Base-by-base conservation (phyloP, 345 rosid species). In the Arabidopsis arenosa region DNA sequence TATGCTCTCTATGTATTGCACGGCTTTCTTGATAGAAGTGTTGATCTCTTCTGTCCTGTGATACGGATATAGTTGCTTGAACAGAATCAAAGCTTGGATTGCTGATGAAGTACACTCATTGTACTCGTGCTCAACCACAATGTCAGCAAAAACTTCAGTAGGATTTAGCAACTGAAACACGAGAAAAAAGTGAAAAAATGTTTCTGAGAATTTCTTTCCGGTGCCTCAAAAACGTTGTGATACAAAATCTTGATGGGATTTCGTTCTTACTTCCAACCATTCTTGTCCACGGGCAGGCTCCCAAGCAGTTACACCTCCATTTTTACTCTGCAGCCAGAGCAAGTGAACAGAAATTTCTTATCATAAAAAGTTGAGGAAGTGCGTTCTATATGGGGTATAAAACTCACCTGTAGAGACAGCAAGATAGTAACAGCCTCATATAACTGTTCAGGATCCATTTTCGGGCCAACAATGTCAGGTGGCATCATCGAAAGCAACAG, bases 401-500 rank as follows among this genome's bases (percentile, higher is more conserved):
- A 56, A 43, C 54, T 79, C 57, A 87, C 95, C 80, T 88, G 93
- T 43, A 85, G 58, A 49, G 97, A 88, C 5, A 89, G 80, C 8
- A 91, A 54, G 59, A 89, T 70, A 68, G 79, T 77, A 74, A 91
- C 93, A 30, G 91, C 73, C 78, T 91, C 88, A 28, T 78, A 83
- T 28, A 89, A 52, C 8, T 73, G 75, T 48, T 80, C 81, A 0
- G 90, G 83, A 54, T 89, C 84, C 83, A 89, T 75, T 73, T 78
- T 82, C 32, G 78, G 73, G 13, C 97, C 97, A 61, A 89, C 90
- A 58, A 85, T 80, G 30, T 86, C 87, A 5, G 89, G 80, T 54
- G 97, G 88, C 91, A 91, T 82, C 86, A 80, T 80, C 8, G 97
- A 86, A 47, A 91, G 81, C 37, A 86, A 73, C 0, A 91, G 80